Evolutionary conservation across 2,329 filamentous ascomycete species (phyloP), one percentile per base, ranked within the genome.

Genomic region (Colletotrichum tropicale): DNA sequence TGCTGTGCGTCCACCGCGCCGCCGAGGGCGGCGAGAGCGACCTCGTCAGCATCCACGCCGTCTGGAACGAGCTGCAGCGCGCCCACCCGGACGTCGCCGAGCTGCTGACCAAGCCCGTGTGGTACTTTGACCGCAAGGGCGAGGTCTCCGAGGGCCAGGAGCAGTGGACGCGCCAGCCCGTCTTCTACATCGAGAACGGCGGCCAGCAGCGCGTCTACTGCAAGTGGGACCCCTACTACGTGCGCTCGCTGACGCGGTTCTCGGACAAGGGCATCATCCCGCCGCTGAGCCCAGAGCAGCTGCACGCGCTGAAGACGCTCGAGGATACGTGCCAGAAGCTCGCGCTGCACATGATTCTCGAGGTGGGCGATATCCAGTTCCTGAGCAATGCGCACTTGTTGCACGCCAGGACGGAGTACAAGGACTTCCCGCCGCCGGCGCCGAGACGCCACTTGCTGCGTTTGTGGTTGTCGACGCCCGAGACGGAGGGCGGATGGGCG

Each of bases 91-190:
- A 96, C 80, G 93, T 98, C 2, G 93, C 95, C 1, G 91, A 94
- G 83, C 89, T 93, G 8, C 87, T 98, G 69, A 93, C 94, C 2
- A 86, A 93, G 82, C 95, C 95, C 1, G 91, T 95, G 78, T 98
- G 95, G 95, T 97, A 98, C 86, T 96, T 98, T 83, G 95, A 98
- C 85, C 93, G 95, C 70, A 98, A 98, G 87, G 95, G 95, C 13
- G 95, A 98, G 87, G 92, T 91, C 2, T 94, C 92, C 26, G 86
- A 88, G 16, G 95, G 94, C 15, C 89, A 98, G 84, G 91, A 96
- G 70, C 92, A 93, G 73, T 98, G 92, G 85, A 94, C 95, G 80
- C 88, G 89, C 58, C 92, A 93, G 36, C 89, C 91, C 15, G 91
- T 98, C 21, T 91, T 97, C 79, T 98, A 96, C 83, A 87, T 96